Evolutionary conservation across 106 monocot genomes (phyloP).

Genomic region (Iris macrosiphon): DNA sequence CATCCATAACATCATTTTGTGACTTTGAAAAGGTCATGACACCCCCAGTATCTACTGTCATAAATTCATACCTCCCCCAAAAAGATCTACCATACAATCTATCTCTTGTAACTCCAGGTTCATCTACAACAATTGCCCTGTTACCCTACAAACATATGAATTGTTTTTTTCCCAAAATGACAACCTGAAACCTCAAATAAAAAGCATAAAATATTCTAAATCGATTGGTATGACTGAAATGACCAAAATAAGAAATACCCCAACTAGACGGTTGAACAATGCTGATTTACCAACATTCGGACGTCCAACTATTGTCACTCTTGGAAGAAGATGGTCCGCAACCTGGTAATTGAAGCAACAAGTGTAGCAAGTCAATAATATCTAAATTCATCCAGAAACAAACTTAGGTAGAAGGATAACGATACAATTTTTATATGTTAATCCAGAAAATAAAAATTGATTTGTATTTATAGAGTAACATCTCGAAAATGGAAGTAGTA

Average conservation of each 20-base stretch:
- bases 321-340: conserved; percentile 95
- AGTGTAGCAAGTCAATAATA: too few relatives aligned
- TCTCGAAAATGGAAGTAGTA: too few relatives aligned
- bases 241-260: conserved; percentile 39
- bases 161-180: too few relatives aligned
- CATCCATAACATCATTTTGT: conserved; percentile 80
- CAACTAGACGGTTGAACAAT: conserved; percentile 94
- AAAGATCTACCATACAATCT: conserved; percentile 88
- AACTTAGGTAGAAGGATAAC: too few relatives aligned
- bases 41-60: conserved; percentile 93
- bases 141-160: conserved; percentile 53
- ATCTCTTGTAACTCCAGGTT: conserved; percentile 97
- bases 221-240: neutral
- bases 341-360: conserved; percentile 47
- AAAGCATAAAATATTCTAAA: neutral
- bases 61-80: conserved; percentile 77
- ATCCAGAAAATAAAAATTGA: too few relatives aligned
- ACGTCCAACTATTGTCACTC: conserved; percentile 85
- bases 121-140: conserved; percentile 96
- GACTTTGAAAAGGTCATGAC: conserved; percentile 87
- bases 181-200: neutral
- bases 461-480: too few relatives aligned
- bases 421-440: too few relatives aligned
- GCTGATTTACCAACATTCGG: conserved; percentile 99
- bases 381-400: too few relatives aligned